Percentiles rank a stretch among this genome's conserved stretches.
phyloP scores from a whole-genome alignment of 1,139 yeast genomes.

The Magnusiomyces suaveolens region DNA sequence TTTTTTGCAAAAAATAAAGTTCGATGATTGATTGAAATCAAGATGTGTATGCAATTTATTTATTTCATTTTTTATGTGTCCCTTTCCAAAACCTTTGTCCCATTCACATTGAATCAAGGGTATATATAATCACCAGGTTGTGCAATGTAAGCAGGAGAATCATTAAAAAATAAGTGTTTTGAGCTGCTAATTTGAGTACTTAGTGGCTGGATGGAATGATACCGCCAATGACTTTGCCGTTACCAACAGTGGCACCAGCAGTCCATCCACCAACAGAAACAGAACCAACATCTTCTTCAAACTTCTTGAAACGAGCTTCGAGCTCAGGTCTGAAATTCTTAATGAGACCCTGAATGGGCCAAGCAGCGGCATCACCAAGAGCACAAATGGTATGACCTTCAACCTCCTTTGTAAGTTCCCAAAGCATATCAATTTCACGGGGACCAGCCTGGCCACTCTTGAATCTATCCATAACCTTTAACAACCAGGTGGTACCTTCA shows the following conservation, averaged over 20 bases:
- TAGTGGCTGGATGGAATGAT: conserved; percentile 34
- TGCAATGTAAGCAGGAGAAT: no score
- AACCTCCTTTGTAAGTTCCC: conserved; percentile 71
- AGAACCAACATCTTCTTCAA: conserved; percentile 37
- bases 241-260: conserved; percentile 47
- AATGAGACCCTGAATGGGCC: conserved; percentile 86
- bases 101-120: no score
- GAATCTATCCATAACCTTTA: conserved; percentile 76
- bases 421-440: conserved; percentile 72
- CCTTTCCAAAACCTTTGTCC: no score
- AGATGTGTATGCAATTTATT: no score
- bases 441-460: conserved; percentile 66
- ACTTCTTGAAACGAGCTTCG: conserved; percentile 57
- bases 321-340: conserved; percentile 74
- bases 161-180: no score
- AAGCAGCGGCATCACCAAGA: conserved; percentile 84
- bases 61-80: no score
- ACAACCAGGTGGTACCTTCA: conserved; percentile 84
- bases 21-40: no score
- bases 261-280: conserved; percentile 74
- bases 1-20: no score
- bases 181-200: no score
- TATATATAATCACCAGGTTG: no score
- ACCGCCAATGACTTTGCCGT: conserved; percentile 58
- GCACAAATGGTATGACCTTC: conserved; percentile 91